Percentiles rank a stretch among this genome's conserved stretches.
phyloP scores from a whole-genome alignment of 768 basidiomycete species.

The Russula griseocarnosa region DNA sequence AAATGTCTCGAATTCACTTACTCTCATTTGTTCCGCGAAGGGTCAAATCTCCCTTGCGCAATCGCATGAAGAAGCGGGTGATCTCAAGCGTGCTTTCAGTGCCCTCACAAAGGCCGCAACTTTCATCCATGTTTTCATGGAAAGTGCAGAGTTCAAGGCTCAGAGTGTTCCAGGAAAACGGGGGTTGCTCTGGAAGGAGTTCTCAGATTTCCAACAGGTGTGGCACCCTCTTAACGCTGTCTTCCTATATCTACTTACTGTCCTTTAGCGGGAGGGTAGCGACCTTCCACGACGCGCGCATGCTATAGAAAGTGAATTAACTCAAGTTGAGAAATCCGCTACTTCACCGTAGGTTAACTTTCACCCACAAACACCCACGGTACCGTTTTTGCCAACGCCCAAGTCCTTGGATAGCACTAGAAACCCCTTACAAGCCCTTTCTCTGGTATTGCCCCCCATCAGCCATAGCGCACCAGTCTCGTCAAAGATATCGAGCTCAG shows the following conservation, averaged over 20 bases:
- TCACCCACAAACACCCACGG: slow-evolving; percentile 36
- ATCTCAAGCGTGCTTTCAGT: slow-evolving; percentile 57
- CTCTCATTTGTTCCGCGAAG: slow-evolving; percentile 61
- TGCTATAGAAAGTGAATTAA: slow-evolving; percentile 45
- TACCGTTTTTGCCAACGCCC: slow-evolving; percentile 35
- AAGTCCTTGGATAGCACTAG: slow-evolving; percentile 29
- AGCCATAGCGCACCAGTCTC: slow-evolving; percentile 30
- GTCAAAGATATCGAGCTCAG: slow-evolving; percentile 29
- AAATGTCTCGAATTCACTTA: slow-evolving; percentile 55
- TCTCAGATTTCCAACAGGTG: slow-evolving; percentile 63
- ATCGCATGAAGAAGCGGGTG: slow-evolving; percentile 50
- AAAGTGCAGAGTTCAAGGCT: slow-evolving; percentile 51
- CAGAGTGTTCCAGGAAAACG: slow-evolving; percentile 48
- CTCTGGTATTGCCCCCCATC: slow-evolving; percentile 29
- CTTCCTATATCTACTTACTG: neutral
- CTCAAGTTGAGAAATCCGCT: slow-evolving; percentile 43
- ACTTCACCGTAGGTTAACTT: slow-evolving; percentile 32
- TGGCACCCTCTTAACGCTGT: slow-evolving; percentile 15
- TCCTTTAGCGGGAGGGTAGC: slow-evolving; percentile 37
- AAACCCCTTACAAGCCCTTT: slow-evolving; percentile 26
- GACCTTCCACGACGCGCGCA: slow-evolving; percentile 42
- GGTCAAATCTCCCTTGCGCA: slow-evolving; percentile 52
- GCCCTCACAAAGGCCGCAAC: slow-evolving; percentile 59
- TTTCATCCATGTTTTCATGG: slow-evolving; percentile 55
- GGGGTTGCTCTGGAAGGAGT: slow-evolving; percentile 58